phyloP scores from a whole-genome alignment of 495 filamentous ascomycete genomes.

The Tuber brumale region DNA sequence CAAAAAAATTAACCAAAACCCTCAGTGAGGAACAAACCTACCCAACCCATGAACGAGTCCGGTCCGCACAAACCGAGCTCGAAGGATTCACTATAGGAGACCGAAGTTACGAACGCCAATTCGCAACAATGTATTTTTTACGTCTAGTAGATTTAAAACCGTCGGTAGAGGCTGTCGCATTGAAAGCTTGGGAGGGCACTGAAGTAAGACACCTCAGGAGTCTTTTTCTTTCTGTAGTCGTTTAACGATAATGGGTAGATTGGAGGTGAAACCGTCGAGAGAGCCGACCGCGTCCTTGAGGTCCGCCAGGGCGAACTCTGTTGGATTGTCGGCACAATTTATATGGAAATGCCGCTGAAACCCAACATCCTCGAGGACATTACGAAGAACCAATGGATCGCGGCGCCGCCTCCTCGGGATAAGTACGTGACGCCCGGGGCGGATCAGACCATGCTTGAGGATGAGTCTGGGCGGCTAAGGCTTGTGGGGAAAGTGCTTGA shows the following conservation, averaged over 20 bases:
- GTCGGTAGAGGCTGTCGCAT: slow-evolving; percentile 64
- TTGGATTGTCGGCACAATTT: slow-evolving; percentile 91
- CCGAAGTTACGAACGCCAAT: slow-evolving; percentile 76
- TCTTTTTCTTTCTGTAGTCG: not conserved
- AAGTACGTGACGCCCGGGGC: slow-evolving; percentile 62
- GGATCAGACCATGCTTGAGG: slow-evolving; percentile 79
- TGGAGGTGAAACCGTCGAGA: slow-evolving; percentile 64
- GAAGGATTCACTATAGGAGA: slow-evolving; percentile 20
- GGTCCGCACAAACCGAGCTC: slow-evolving; percentile 10
- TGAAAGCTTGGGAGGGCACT: slow-evolving; percentile 67
- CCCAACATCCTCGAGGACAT: slow-evolving; percentile 96
- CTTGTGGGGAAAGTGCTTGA: slow-evolving; percentile 63
- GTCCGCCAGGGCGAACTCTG: slow-evolving; percentile 93
- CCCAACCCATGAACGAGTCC: slow-evolving; percentile 21
- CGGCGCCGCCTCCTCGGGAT: slow-evolving; percentile 67
- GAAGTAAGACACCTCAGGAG: slow-evolving; percentile 46
- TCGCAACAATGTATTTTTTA: slow-evolving; percentile 93
- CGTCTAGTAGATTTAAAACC: slow-evolving; percentile 84
- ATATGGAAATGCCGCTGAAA: slow-evolving; percentile 95
- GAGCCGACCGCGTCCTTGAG: slow-evolving; percentile 81
- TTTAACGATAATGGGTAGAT: slow-evolving; percentile 48
- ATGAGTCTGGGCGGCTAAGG: slow-evolving; percentile 87
- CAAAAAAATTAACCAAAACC: not conserved
- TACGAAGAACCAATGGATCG: slow-evolving; percentile 86
- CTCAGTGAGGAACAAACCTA: slow-evolving; percentile 12